These are phyloP conservation scores for Musa troglodytarum DNA, from an alignment of 176 grass and related monocot species.

Conservation along the genomic window DNA sequence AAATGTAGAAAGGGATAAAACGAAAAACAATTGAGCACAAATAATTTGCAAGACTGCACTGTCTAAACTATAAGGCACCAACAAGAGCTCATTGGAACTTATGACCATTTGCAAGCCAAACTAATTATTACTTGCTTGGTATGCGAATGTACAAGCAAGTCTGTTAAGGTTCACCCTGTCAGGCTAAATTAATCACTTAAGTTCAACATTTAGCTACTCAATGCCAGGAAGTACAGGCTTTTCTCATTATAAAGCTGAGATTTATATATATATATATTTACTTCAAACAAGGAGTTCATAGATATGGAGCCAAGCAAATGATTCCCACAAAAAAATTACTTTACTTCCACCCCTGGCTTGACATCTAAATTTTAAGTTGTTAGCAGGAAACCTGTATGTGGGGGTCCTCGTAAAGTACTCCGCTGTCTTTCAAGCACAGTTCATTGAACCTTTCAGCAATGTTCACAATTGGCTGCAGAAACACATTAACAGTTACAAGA, in stretches of 20 bases:
- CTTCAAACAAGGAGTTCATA: background rate
- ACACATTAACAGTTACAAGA: conserved; percentile 21
- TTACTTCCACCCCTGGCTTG: background rate
- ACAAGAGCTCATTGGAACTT: too few species aligned
- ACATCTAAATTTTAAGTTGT: conserved; percentile 1
- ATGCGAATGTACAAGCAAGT: background rate
- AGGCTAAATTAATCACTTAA: too few species aligned
- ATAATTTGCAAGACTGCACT: background rate
- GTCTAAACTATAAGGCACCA: background rate
- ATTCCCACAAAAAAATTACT: background rate
- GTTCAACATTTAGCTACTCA: background rate
- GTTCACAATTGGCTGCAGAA: conserved; percentile 63
- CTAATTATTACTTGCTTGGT: background rate
- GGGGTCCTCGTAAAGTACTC: conserved; percentile 86
- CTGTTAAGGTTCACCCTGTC: too few species aligned
- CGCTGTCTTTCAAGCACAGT: conserved; percentile 90
- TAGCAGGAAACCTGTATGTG: conserved; percentile 69
- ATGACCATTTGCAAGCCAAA: background rate
- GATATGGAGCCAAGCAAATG: background rate
- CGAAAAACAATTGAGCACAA: background rate
- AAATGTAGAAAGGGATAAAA: conserved; percentile 3
- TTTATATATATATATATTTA: background rate
- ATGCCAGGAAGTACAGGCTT: background rate
- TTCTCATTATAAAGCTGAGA: background rate
- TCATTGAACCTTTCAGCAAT: conserved; percentile 77